phyloP scores from a whole-genome alignment of 805 yeast species.

The Candida easanensis region DNA sequence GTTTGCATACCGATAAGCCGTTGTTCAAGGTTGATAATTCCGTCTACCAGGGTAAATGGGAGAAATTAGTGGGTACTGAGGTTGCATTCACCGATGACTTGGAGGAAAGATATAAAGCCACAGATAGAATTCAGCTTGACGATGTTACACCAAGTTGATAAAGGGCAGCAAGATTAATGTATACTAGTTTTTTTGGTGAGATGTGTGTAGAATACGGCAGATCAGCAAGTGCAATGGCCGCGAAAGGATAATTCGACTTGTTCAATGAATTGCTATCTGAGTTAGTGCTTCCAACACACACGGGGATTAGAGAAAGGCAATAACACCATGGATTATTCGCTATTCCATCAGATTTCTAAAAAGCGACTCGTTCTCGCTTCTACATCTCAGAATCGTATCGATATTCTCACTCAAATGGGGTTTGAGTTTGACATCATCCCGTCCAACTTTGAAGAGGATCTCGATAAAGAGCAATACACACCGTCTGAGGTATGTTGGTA shows the following conservation, averaged over 20 bases:
- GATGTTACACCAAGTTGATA: constrained; percentile 22
- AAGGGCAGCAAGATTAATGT: background rate
- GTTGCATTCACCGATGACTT: constrained; percentile 34
- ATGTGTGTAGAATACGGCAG: no score
- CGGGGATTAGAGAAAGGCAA: background rate
- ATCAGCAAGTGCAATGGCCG: no score
- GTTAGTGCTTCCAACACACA: no score
- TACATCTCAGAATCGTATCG: constrained; percentile 75
- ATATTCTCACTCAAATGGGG: constrained; percentile 64
- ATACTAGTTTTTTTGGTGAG: no score
- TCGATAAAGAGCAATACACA: constrained; percentile 49
- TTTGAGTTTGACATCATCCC: constrained; percentile 47
- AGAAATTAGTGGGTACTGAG: constrained; percentile 75
- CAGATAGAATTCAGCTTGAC: constrained; percentile 22
- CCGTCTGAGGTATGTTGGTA: constrained; percentile 39
- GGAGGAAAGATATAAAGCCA: constrained; percentile 19
- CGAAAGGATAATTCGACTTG: no score
- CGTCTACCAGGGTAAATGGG: constrained; percentile 76
- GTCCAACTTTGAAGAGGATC: constrained; percentile 75
- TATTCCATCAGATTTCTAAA: constrained; percentile 24
- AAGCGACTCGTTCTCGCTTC: constrained; percentile 66
- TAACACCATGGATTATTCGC: constrained; percentile 29
- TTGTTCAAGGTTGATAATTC: constrained; percentile 54
- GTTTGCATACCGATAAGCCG: constrained; percentile 53
- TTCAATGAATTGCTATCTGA: no score